Percentiles rank a stretch among this genome's conserved stretches.
phyloP scores from a whole-genome alignment of 495 filamentous ascomycete genomes.

The Talaromyces stipitatus region DNA sequence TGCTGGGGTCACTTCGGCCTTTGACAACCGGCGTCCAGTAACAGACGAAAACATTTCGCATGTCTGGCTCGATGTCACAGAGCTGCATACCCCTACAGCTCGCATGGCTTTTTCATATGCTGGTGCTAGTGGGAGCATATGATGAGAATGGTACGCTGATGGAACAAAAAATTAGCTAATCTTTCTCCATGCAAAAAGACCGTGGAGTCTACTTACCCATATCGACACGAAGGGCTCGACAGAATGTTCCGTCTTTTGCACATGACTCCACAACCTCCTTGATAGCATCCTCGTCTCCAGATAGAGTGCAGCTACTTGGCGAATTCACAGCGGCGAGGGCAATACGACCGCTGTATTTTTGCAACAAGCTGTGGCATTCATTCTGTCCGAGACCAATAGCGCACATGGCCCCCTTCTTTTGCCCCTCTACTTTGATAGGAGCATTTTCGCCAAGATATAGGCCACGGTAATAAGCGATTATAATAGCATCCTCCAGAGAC shows the following conservation, averaged over 20 bases:
- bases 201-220: background rate
- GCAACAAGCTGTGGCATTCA: constrained; percentile 5
- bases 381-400: constrained; percentile 7
- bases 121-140: constrained; percentile 42
- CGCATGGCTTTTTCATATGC: constrained; percentile 23
- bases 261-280: constrained; percentile 31
- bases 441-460: background rate
- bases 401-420: constrained; percentile 6
- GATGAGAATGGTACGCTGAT: constrained; percentile 46
- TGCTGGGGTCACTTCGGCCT: background rate
- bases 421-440: background rate
- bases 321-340: constrained; percentile 29
- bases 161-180: background rate
- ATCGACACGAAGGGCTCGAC: constrained; percentile 29
- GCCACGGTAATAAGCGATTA: constrained; percentile 20
- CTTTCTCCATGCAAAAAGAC: background rate
- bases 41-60: constrained; percentile 17
- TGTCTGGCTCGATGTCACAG: background rate
- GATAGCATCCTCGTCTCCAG: constrained; percentile 38
- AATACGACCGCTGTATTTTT: constrained; percentile 12
- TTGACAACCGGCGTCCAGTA: constrained; percentile 6
- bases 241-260: constrained; percentile 27
- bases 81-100: background rate
- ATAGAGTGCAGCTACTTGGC: constrained; percentile 26
- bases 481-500: constrained; percentile 15